phyloP scores from a whole-genome alignment of 768 basidiomycete genomes.

The Trametes maxima region DNA sequence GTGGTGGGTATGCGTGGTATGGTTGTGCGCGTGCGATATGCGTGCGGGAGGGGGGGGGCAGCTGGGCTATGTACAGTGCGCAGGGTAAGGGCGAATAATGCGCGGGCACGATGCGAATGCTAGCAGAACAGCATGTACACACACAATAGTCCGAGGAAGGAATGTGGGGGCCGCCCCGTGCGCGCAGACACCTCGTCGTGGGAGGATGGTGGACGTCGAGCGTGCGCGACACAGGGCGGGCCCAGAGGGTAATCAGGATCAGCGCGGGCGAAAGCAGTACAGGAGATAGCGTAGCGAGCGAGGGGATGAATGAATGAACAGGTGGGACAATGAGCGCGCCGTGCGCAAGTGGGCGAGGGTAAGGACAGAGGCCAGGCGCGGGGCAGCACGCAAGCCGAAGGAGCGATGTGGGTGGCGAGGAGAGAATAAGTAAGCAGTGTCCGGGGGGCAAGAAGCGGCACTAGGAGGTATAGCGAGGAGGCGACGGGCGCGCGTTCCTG shows the following conservation, averaged over 20 bases:
- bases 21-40: neutral
- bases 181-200: neutral
- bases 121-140: conserved; percentile 11
- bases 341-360: neutral
- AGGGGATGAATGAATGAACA: neutral
- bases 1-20: neutral
- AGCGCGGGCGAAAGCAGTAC: conserved; percentile 22
- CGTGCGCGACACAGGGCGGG: neutral
- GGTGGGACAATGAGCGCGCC: neutral
- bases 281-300: conserved; percentile 20
- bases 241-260: conserved; percentile 10
- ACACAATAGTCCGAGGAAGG: conserved; percentile 11
- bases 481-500: conserved; percentile 1
- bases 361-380: conserved; percentile 13
- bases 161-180: neutral
- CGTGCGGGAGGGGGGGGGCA: no score
- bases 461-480: conserved; percentile 8
- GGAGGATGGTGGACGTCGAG: neutral
- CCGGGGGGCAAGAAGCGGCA: conserved; percentile 13
- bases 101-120: neutral
- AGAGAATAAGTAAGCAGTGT: neutral
- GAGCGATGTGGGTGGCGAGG: neutral
- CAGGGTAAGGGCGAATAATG: neutral
- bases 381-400: neutral
- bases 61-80: neutral